Evolutionary conservation across 805 yeast genomes (phyloP).

Genomic region (Candida koratica): DNA sequence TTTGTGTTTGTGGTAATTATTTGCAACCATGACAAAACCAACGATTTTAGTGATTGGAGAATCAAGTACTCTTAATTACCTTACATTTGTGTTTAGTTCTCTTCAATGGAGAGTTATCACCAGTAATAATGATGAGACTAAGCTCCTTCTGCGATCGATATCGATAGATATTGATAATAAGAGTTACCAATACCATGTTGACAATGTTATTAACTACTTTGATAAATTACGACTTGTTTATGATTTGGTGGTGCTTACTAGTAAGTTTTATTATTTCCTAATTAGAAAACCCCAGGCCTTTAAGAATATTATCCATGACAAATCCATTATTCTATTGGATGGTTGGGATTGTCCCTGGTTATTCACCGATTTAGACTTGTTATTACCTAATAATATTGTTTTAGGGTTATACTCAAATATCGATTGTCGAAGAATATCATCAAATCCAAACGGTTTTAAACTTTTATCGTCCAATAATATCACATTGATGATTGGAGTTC

Average conservation of each 20-base stretch:
- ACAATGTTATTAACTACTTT: conserved; percentile 3
- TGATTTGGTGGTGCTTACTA: conserved; percentile 14
- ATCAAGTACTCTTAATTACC: conserved; percentile 15
- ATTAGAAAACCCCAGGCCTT: conserved; percentile 2
- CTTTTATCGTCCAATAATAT: conserved; percentile 7
- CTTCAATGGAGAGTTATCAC: conserved; percentile 15
- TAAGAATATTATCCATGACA: conserved; percentile 4
- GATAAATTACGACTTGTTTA: conserved; percentile 3
- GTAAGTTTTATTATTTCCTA: conserved; percentile 7
- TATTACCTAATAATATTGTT: conserved; percentile 11
- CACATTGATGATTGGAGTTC: conserved; percentile 7
- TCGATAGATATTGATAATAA: conserved; percentile 3
- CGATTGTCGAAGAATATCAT: conserved; percentile 15
- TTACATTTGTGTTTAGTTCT: conserved; percentile 14
- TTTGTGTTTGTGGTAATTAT: conserved; percentile 8
- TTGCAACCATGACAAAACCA: conserved; percentile 6
- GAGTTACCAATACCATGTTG: background rate
- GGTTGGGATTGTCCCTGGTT: conserved; percentile 17
- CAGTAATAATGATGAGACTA: conserved; percentile 2
- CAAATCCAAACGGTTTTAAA: conserved; percentile 10
- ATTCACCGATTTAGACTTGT: conserved; percentile 7
- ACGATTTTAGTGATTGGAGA: conserved; percentile 18
- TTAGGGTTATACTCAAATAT: conserved; percentile 15
- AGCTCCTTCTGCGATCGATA: background rate
- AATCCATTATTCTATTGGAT: conserved; percentile 15